Percentiles rank a stretch among this genome's conserved stretches.
Evolutionary conservation across 176 grass and related monocot genomes (phyloP).

Genomic region (Juncus inflexus): DNA sequence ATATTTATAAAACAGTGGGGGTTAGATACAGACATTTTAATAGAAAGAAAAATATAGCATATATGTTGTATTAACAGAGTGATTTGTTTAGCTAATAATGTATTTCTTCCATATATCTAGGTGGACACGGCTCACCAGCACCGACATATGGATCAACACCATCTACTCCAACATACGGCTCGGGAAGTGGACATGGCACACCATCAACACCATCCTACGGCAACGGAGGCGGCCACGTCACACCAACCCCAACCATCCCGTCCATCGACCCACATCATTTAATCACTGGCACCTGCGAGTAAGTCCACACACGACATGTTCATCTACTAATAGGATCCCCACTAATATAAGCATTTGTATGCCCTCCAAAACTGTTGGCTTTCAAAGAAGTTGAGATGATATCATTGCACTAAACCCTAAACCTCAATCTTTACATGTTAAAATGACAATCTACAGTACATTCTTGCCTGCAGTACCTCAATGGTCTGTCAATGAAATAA

Average conservation of each 20-base stretch:
- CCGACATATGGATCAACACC: constrained; percentile 27
- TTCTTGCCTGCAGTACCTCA: too few relatives aligned
- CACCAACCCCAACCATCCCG: constrained; percentile 40
- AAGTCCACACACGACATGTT: too few relatives aligned
- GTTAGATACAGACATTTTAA: too few relatives aligned
- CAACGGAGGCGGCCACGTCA: constrained; percentile 12
- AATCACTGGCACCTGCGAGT: constrained; percentile 67
- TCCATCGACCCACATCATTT: constrained; percentile 43
- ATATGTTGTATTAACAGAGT: background rate
- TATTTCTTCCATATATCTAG: background rate
- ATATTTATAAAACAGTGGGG: too few relatives aligned
- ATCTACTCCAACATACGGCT: constrained; percentile 32
- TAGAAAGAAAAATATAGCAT: background rate
- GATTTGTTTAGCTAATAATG: too few relatives aligned
- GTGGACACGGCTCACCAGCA: constrained; percentile 28
- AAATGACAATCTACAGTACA: too few relatives aligned
- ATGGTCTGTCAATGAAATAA: too few relatives aligned
- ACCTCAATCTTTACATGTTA: too few relatives aligned
- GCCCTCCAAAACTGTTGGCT: too few relatives aligned
- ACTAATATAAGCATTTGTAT: background rate
- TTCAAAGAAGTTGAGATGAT: too few relatives aligned
- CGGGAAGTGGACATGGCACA: constrained; percentile 27
- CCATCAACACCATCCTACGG: constrained; percentile 38
- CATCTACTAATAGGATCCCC: background rate
- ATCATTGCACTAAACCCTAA: too few relatives aligned